phyloP scores from a whole-genome alignment of 2,329 filamentous ascomycete species.

The Elsinoe fawcettii region DNA sequence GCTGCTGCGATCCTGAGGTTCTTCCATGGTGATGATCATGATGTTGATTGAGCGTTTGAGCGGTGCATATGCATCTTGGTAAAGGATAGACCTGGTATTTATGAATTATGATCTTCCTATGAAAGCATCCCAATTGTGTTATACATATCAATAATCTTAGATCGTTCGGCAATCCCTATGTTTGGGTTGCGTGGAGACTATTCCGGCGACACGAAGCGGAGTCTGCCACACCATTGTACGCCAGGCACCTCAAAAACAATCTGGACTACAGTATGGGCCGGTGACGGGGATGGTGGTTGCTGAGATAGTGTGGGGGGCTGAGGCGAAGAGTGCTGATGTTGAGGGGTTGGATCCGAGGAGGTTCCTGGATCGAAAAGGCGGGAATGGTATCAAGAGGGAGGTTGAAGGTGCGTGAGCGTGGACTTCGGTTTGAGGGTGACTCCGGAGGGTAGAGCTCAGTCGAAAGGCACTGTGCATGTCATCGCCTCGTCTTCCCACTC shows the following conservation, averaged over 20 bases:
- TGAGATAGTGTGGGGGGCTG: conserved; percentile 15
- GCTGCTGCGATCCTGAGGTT: conserved; percentile 37
- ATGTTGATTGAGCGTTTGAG: conserved; percentile 28
- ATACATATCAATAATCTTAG: too few relatives aligned
- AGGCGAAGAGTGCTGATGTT: conserved; percentile 12
- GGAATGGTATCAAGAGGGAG: too few relatives aligned
- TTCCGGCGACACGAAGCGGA: background rate
- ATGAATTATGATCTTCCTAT: too few relatives aligned
- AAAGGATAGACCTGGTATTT: too few relatives aligned
- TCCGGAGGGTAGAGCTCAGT: background rate
- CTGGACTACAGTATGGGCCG: conserved; percentile 13
- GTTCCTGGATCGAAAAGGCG: background rate
- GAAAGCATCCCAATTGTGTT: too few relatives aligned
- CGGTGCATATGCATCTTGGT: background rate
- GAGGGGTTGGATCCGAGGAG: background rate
- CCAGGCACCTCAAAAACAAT: conserved; percentile 11
- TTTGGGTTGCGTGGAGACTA: too few relatives aligned
- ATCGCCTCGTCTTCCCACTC: background rate
- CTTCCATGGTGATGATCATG: conserved; percentile 44
- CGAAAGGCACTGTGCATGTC: background rate
- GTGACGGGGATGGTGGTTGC: conserved; percentile 14
- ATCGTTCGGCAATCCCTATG: too few relatives aligned
- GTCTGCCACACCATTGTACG: background rate
- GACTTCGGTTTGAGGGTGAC: too few relatives aligned
- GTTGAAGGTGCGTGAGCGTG: too few relatives aligned